Base-by-base conservation (phyloP, 1,139 yeast genomes). In the Pichia sp. region DNA sequence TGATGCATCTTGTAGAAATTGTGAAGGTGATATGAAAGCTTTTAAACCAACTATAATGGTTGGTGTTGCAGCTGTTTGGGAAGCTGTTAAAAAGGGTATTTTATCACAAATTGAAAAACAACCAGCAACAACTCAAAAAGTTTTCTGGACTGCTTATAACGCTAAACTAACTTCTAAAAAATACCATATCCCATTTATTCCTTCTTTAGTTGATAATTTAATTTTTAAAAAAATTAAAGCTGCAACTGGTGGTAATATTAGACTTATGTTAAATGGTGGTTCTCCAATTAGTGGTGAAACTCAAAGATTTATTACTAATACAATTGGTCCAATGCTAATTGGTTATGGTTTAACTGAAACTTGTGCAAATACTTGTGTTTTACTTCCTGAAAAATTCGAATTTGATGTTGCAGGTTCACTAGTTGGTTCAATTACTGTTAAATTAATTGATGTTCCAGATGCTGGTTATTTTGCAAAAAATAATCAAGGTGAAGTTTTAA, bases 51-150 rank as follows among this genome's bases (percentile, higher is more conserved):
- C 96, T 13, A 72, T 93, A 60, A 88, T 93, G 96, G 96, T 90
- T 59, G 99, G 96, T 68, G 99, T 95, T 53, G 98, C 99, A 18
- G 96, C 99, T 3, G 98, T 93, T 52, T 95, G 97, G 96, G 99
- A 93, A 74, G 79, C 86, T 33, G 89, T 93, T 56, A 85, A 95
- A 71, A 93, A 93, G 74, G 99, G 99, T 53, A 87, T 93, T 55
- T 62, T 88, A 58, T 79, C 81, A 52, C 91, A 91, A 72, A 78
- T 95, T 56, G 74, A 76, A 59, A 80, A 81, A 62, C 78, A 78
- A 64, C 87, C 96, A 16, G 63, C 81, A 18, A 60, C 85, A 39
- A 77, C 81, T 42, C 96, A 90, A 71, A 87, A 80, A 69, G 63
- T 93, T 45, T 95, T 93, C 70, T 95, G 99, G 99, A 76, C 81